Evolutionary conservation across 2,329 filamentous ascomycete genomes (phyloP).

Genomic region (Beauveria medogensis): DNA sequence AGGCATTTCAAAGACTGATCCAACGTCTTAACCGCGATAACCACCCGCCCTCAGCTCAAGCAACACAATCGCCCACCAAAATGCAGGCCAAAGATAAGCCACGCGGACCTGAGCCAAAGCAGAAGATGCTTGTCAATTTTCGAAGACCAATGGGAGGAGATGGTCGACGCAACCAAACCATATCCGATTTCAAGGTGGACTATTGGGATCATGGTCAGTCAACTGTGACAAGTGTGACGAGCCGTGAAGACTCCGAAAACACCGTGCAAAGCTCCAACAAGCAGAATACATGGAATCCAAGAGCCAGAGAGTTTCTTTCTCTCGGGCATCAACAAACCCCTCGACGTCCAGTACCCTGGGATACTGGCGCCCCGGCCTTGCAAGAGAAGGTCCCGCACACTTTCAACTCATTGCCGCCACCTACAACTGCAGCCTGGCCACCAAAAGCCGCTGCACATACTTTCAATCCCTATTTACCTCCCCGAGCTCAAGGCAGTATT

Average conservation of each 20-base stretch:
- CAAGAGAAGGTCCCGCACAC: not conserved
- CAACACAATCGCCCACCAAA: not conserved
- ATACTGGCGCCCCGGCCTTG: not conserved
- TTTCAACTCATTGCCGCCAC: not conserved
- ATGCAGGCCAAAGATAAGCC: not conserved
- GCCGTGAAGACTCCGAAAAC: not conserved
- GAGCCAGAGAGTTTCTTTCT: conserved; percentile 27
- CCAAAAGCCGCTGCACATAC: not conserved
- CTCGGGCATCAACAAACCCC: conserved; percentile 12
- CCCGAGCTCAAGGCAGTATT: not conserved
- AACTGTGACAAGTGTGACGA: not conserved
- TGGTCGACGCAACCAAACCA: conserved; percentile 5
- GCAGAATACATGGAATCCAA: conserved; percentile 22
- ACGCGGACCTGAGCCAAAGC: not conserved
- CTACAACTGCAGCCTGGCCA: not conserved
- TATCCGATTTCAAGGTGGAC: conserved; percentile 6
- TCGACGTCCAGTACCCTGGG: not conserved
- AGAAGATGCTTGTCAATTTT: not conserved
- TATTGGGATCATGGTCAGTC: conserved; percentile 6
- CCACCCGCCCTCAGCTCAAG: not conserved
- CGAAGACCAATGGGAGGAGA: not conserved
- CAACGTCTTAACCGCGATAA: conserved; percentile 1
- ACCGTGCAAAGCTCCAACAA: conserved; percentile 2
- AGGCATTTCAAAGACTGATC: conserved; percentile 5
- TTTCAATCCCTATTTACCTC: not conserved